These are phyloP conservation scores for Venustampulla echinocandica DNA, from an alignment of 495 filamentous ascomycete genomes.

Conservation along the genomic window DNA sequence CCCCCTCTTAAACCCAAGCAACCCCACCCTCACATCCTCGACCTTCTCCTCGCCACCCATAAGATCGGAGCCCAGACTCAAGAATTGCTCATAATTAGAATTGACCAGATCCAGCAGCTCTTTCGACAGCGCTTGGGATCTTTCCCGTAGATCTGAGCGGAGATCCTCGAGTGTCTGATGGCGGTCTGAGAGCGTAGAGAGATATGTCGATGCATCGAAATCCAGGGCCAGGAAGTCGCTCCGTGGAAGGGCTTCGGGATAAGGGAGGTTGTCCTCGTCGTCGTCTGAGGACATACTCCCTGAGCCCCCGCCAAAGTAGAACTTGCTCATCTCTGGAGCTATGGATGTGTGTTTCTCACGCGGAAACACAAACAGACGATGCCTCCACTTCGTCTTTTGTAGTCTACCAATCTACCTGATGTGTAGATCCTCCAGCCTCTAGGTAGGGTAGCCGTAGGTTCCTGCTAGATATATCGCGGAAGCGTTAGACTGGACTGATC, in stretches of 20 bases:
- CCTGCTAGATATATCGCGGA: too few species aligned
- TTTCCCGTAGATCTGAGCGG: slow-evolving; percentile 69
- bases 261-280: slow-evolving; percentile 64
- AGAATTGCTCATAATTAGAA: slow-evolving; percentile 82
- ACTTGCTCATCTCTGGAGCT: slow-evolving; percentile 21
- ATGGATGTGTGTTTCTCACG: not conserved
- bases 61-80: slow-evolving; percentile 72
- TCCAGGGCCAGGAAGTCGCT: slow-evolving; percentile 65
- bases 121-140: slow-evolving; percentile 62
- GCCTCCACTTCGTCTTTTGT: too few species aligned
- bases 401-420: too few species aligned
- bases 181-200: slow-evolving; percentile 72
- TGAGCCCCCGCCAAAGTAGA: slow-evolving; percentile 42
- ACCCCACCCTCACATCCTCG: slow-evolving; percentile 80
- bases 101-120: slow-evolving; percentile 93
- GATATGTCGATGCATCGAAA: slow-evolving; percentile 76
- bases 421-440: too few species aligned
- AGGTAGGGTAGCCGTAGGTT: too few species aligned
- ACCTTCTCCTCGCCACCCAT: slow-evolving; percentile 84
- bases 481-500: too few species aligned
- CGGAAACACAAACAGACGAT: too few species aligned
- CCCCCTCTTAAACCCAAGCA: slow-evolving; percentile 76
- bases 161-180: slow-evolving; percentile 96
- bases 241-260: slow-evolving; percentile 72
- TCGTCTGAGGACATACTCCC: slow-evolving; percentile 43